Conservation (phyloP, 78 protist species). For the Creolimax fragrantissima region DNA sequence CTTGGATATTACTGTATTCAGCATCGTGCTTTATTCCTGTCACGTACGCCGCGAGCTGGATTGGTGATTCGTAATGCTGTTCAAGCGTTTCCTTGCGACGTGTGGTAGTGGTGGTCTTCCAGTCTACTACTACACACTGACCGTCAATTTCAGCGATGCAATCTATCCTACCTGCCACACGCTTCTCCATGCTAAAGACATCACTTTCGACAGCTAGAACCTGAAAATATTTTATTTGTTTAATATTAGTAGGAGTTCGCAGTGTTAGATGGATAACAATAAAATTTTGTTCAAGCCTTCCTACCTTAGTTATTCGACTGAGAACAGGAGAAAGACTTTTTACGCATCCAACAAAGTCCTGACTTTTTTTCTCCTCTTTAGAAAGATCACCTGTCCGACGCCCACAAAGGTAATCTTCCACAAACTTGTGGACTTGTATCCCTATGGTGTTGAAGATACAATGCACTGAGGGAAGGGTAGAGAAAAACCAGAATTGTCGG, state of each 20-base stretch:
- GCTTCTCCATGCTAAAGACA: not conserved
- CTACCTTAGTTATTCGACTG: not conserved
- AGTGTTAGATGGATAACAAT: too few relatives aligned
- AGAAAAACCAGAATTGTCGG: too few relatives aligned
- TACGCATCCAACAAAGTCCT: not conserved
- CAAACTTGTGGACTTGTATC: not conserved
- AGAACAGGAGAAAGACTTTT: not conserved
- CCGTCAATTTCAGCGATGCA: not conserved
- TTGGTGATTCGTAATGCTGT: not conserved
- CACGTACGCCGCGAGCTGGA: not conserved
- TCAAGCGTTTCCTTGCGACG: not conserved
- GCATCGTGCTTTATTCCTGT: not conserved
- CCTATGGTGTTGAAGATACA: not conserved
- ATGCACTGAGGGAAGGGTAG: not conserved
- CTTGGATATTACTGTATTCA: not conserved
- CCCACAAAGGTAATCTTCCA: not conserved
- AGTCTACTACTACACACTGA: not conserved
- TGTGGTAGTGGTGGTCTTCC: not conserved
- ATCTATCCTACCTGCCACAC: not conserved
- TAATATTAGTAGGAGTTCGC: not conserved
- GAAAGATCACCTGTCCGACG: not conserved
- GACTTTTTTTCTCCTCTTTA: not conserved
- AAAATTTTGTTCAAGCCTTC: not conserved
- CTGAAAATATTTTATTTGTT: not conserved
- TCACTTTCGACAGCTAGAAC: not conserved